phyloP scores from a whole-genome alignment of 192 early-diverging fungal genomes.

The Dissophora globulifera region DNA sequence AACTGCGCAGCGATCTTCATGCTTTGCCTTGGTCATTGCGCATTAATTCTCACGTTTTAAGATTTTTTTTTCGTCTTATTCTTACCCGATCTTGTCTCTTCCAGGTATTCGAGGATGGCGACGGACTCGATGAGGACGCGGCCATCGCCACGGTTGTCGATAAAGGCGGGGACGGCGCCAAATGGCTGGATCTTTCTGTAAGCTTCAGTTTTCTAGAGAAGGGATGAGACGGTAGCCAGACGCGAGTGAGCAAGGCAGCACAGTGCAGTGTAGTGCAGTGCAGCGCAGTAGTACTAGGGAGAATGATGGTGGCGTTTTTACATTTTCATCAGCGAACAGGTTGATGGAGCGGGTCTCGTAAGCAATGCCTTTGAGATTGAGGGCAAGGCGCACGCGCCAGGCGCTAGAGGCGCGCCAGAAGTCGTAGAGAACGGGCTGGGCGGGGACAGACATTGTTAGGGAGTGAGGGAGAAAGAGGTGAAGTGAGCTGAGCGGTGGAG shows the following conservation, averaged over 20 bases:
- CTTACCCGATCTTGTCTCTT: slow-evolving; percentile 75
- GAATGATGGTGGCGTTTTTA: too few relatives aligned
- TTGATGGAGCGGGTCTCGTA: slow-evolving; percentile 73
- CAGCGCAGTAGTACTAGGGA: too few relatives aligned
- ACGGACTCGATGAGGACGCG: slow-evolving; percentile 68
- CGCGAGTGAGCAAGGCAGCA: too few relatives aligned
- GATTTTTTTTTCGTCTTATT: too few relatives aligned
- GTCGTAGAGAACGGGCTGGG: slow-evolving; percentile 69
- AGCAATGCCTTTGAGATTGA: slow-evolving; percentile 76
- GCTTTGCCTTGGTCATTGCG: too few relatives aligned
- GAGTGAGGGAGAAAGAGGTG: not conserved
- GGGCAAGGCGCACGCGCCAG: slow-evolving; percentile 78
- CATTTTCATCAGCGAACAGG: slow-evolving; percentile 80
- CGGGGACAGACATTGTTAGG: not conserved
- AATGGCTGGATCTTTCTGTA: slow-evolving; percentile 75
- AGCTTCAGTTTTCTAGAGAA: slow-evolving; percentile 54
- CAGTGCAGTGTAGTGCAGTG: too few relatives aligned
- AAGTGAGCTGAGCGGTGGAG: not conserved
- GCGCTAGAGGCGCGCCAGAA: slow-evolving; percentile 81
- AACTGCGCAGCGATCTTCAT: too few relatives aligned
- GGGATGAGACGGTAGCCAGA: not conserved
- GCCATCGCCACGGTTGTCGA: slow-evolving; percentile 58
- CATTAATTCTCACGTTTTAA: too few relatives aligned
- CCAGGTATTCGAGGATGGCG: slow-evolving; percentile 91
- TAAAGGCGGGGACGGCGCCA: slow-evolving; percentile 75